Base-by-base conservation (phyloP, 257 asterid genomes). In the Ballota nigra region DNA sequence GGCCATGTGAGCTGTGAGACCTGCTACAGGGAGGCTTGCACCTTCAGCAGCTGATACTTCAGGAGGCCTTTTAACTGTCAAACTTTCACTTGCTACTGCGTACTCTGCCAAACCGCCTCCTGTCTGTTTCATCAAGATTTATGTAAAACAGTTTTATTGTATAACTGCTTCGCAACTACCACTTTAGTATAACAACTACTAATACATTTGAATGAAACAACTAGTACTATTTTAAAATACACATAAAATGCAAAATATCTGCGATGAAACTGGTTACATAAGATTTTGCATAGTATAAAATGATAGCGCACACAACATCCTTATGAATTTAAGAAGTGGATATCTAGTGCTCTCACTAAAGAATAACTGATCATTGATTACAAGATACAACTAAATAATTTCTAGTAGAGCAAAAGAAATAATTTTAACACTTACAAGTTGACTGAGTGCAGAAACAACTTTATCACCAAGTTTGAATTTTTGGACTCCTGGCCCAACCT, bases 391-490 rank as follows among this genome's bases (percentile, higher is more conserved):
- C n/a, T n/a, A n/a, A 24, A 59, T 15, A 10, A 45, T 41, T 11
- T 43, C 4, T 9, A 13, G 51, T 4, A 33, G 19, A 66, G 31
- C n/a, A n/a, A n/a, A n/a, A n/a, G n/a, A n/a, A n/a, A 45, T 55
- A 45, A 26, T 19, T 69, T 23, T 1, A 31, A 66, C 43, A 74
- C 89, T 75, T 78, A 91, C 95, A 23, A 33, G 24, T 61, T 7
- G 72, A 71, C 45, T 78, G 75, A 86, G 74, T 64, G 62, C 57
- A 9, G 90, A 82, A 75, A 89, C 92, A 66, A 91, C 97, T 89
- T 86, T 86, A 65, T 91, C 96, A 5, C 95, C 96, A 18, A 85
- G 79, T 71, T 87, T 89, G 86, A 89, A 78, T 64, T 78, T 80
- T 61, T 68, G 71, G 16, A 87, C 89, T 18, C 85, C 92, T 60